Conservation (phyloP, 73 alveolate genomes). For the Stentor roeselii region DNA sequence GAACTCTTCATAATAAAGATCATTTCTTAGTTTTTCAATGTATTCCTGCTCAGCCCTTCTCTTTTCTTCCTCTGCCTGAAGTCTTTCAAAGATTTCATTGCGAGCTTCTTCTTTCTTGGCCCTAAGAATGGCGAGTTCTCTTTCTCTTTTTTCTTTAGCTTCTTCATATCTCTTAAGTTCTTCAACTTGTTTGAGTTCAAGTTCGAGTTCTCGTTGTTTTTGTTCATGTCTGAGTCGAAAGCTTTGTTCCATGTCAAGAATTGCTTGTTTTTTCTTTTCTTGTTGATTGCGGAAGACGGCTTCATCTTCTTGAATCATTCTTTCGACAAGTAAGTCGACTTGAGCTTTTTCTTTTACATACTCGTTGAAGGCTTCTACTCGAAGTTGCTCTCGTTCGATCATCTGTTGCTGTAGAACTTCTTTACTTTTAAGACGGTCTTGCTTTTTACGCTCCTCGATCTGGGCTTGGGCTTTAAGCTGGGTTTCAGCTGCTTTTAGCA, state of each 20-base stretch:
- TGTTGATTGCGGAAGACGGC: constrained; percentile 2
- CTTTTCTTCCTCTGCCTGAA: constrained; percentile 69
- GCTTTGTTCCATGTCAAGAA: constrained; percentile 61
- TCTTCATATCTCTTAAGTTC: constrained; percentile 57
- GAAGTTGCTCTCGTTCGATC: constrained; percentile 44
- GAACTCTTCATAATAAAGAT: constrained; percentile 67
- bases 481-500: constrained; percentile 52
- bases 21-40: constrained; percentile 79
- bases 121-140: constrained; percentile 59
- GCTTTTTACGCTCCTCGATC: constrained; percentile 34
- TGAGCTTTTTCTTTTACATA: constrained; percentile 52
- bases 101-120: constrained; percentile 71
- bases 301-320: constrained; percentile 58
- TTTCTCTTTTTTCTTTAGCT: constrained; percentile 63
- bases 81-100: constrained; percentile 70
- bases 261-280: constrained; percentile 43
- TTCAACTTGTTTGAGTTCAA: constrained; percentile 63
- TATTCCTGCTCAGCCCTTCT: constrained; percentile 79
- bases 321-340: constrained; percentile 50
- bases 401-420: constrained; percentile 43
- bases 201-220: constrained; percentile 47
- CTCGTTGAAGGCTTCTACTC: constrained; percentile 61
- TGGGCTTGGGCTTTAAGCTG: constrained; percentile 13
- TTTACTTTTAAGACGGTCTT: constrained; percentile 31
- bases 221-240: constrained; percentile 56